These are phyloP conservation scores for Scheffersomyces segobiensis DNA, from an alignment of 1,139 yeast genomes.

Conservation along the genomic window DNA sequence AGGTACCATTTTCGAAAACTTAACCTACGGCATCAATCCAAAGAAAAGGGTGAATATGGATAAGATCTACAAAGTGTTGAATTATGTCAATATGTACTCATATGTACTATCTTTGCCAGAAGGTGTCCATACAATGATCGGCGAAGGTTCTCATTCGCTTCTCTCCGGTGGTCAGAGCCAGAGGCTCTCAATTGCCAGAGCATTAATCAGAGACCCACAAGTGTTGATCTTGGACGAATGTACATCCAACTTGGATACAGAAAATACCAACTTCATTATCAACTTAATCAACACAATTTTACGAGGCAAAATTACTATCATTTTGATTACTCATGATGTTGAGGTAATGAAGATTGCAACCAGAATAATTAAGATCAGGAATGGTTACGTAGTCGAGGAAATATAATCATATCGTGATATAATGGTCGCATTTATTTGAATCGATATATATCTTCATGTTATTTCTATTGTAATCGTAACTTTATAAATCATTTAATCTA, in stretches of 20 bases:
- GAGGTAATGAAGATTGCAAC: slow-evolving; percentile 56
- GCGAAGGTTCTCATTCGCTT: slow-evolving; percentile 45
- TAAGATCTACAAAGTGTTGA: slow-evolving; percentile 42
- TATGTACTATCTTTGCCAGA: slow-evolving; percentile 55
- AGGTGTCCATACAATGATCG: slow-evolving; percentile 59
- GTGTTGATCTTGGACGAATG: slow-evolving; percentile 75
- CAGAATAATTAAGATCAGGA: slow-evolving; percentile 38
- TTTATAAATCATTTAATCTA: slow-evolving; percentile 5
- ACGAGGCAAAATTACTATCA: slow-evolving; percentile 34
- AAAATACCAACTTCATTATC: slow-evolving; percentile 43
- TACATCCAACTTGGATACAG: slow-evolving; percentile 74
- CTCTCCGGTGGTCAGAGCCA: slow-evolving; percentile 85
- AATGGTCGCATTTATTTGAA: not conserved
- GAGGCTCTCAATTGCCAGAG: slow-evolving; percentile 73
- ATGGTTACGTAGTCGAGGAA: slow-evolving; percentile 44
- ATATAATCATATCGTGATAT: slow-evolving; percentile 10
- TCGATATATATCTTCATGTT: not conserved
- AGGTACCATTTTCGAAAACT: slow-evolving; percentile 66
- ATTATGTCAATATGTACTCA: slow-evolving; percentile 48
- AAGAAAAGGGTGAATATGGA: slow-evolving; percentile 23
- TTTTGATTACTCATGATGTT: slow-evolving; percentile 61
- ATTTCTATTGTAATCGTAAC: not conserved
- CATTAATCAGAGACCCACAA: slow-evolving; percentile 61
- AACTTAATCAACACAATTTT: slow-evolving; percentile 41
- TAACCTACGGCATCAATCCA: slow-evolving; percentile 57